phyloP scores from a whole-genome alignment of 495 filamentous ascomycete species.

The Aspergillus ostianus region DNA sequence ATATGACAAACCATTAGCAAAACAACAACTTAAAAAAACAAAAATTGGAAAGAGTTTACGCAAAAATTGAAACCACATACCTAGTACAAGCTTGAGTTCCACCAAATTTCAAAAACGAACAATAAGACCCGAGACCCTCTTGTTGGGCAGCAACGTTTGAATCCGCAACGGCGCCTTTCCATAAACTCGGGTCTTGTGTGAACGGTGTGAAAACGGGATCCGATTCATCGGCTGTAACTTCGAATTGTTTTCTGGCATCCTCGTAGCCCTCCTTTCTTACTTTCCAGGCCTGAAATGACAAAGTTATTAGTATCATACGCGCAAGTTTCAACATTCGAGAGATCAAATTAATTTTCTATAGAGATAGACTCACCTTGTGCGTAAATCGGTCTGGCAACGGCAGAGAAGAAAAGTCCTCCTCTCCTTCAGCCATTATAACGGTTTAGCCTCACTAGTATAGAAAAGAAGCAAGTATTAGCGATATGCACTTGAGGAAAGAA shows the following conservation, averaged over 20 bases:
- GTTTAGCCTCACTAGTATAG: conserved; percentile 12
- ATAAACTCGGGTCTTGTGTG: conserved; percentile 76
- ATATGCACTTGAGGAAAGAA: neutral
- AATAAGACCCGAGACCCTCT: conserved; percentile 83
- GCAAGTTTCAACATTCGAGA: too few species aligned
- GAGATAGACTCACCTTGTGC: conserved; percentile 67
- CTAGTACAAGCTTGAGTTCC: conserved; percentile 75
- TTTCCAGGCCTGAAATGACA: conserved; percentile 78
- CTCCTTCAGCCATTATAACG: conserved; percentile 52
- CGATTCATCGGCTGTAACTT: conserved; percentile 80
- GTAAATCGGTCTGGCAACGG: conserved; percentile 79
- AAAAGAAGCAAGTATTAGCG: neutral
- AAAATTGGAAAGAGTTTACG: neutral
- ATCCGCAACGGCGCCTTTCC: conserved; percentile 90
- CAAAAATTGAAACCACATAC: conserved; percentile 33
- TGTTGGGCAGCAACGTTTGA: conserved; percentile 97
- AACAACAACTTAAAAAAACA: neutral
- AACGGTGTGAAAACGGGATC: conserved; percentile 85
- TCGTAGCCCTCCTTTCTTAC: conserved; percentile 94
- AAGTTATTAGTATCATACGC: conserved; percentile 21
- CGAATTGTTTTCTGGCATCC: conserved; percentile 83
- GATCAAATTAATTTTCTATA: too few species aligned
- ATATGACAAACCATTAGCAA: conserved; percentile 16
- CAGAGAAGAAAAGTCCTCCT: conserved; percentile 81
- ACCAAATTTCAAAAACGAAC: conserved; percentile 85